Conservation (phyloP, 1,139 yeast genomes). For the Pichia sp. region DNA sequence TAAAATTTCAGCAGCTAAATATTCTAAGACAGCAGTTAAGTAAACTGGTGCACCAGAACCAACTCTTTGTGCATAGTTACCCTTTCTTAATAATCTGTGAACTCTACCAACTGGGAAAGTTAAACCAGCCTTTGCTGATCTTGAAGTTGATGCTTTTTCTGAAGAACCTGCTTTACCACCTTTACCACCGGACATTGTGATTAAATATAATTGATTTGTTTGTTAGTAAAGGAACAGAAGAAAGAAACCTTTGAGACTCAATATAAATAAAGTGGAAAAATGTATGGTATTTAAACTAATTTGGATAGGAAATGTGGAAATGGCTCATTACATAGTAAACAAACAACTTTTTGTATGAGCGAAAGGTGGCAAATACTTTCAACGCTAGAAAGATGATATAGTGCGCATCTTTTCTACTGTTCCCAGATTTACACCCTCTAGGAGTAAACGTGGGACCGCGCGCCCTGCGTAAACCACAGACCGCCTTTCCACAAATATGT, state of each 20-base stretch:
- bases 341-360: background rate
- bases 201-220: constrained; percentile 4
- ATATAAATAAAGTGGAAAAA: background rate
- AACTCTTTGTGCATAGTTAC: constrained; percentile 98
- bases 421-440: background rate
- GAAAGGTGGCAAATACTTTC: background rate
- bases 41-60: constrained; percentile 99
- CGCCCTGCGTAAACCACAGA: background rate
- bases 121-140: constrained; percentile 98
- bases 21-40: constrained; percentile 93
- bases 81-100: constrained; percentile 94
- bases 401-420: too few relatives aligned
- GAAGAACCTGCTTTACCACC: constrained; percentile 94
- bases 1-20: constrained; percentile 95
- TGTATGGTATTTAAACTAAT: background rate
- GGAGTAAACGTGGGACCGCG: background rate
- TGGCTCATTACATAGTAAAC: background rate
- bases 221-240: constrained; percentile 6
- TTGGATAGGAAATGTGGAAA: background rate
- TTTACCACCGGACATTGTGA: constrained; percentile 93
- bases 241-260: too few relatives aligned
- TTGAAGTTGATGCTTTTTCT: constrained; percentile 92
- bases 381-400: background rate
- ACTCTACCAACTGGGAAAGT: constrained; percentile 99
- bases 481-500: background rate